Base-by-base conservation (phyloP, 441 rosid genomes). In the Corymbia calophylla region DNA sequence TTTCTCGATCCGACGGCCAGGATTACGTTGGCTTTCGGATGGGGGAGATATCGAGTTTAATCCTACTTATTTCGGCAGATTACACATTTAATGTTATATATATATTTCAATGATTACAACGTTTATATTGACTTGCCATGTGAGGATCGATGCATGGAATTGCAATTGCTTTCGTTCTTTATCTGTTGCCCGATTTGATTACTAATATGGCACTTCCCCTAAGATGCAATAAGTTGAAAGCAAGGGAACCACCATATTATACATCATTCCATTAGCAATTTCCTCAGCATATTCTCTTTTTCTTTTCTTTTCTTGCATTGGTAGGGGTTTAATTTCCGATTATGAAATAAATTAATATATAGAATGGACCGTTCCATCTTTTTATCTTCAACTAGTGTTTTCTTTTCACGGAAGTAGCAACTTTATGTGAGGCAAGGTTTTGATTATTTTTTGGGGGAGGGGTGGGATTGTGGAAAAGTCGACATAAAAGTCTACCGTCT, bases 1-100 rank as follows among this genome's bases (percentile, higher is more conserved):
- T 89, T 82, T 86, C 77, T 31, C 55, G 25, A 93, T 94, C 94
- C 5, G 87, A 92, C 94, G 93, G 96, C n/a, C 53, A 27, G 35
- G 27, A 80, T 89, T 91, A 35, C 86, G 16, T 60, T 87, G 48
- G 18, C 17, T 44, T 73, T 77, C 10, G 84, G 29, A 1, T 7
- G 84, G 10, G 39, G 18, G 15, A 77, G 84, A 23, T 77, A 23
- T 44, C 27, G 10, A 12, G 6, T 23, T 48, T 44, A 15, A 73
- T 44, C 84, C 7, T 44, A 13, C 51, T 25, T 44, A 44, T 23
- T 44, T 48, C 17, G 84, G n/a, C 84, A 12, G 84, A 77, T 77
- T 23, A 25, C 53, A 27, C 53, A 77, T 77, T 68, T 19, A 70
- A 5, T 47, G 9, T 70, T 56, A 23, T 23, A 58, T 58, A 58